Conservation (phyloP, 371 early-diverging fungal genomes). For the Astathelohania contejeani region DNA sequence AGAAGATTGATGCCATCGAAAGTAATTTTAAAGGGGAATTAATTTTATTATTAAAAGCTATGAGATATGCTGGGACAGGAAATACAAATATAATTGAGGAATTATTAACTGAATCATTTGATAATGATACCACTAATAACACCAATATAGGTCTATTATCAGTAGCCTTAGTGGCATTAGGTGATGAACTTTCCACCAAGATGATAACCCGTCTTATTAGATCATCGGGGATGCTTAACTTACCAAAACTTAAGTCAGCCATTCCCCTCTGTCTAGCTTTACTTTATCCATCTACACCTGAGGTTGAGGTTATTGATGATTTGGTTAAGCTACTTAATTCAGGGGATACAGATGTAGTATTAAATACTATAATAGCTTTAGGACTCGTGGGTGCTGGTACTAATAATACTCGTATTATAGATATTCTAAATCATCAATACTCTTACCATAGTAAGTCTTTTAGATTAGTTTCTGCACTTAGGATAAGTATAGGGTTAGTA, state of each 20-base stretch:
- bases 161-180: conserved; percentile 37
- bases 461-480: conserved; percentile 70
- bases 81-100: conserved; percentile 36
- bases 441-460: conserved; percentile 86
- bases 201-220: conserved; percentile 40
- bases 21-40: neutral
- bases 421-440: conserved; percentile 81
- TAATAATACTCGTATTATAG: conserved; percentile 88
- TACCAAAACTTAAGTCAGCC: conserved; percentile 17
- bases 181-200: conserved; percentile 39
- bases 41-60: conserved; percentile 6
- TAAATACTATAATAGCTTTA: conserved; percentile 87
- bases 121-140: conserved; percentile 24
- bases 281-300: conserved; percentile 80
- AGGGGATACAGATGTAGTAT: too few relatives aligned
- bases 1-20: neutral
- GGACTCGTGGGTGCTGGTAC: conserved; percentile 95
- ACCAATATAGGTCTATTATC: conserved; percentile 36
- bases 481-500: conserved; percentile 74
- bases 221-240: too few relatives aligned
- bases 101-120: conserved; percentile 39
- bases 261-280: conserved; percentile 83
- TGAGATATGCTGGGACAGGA: conserved; percentile 38
- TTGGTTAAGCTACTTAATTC: conserved; percentile 87
- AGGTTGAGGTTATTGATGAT: conserved; percentile 70